Evolutionary conservation across 1,284 basidiomycete species (phyloP).

Genomic region (Tilletiaria anomala): DNA sequence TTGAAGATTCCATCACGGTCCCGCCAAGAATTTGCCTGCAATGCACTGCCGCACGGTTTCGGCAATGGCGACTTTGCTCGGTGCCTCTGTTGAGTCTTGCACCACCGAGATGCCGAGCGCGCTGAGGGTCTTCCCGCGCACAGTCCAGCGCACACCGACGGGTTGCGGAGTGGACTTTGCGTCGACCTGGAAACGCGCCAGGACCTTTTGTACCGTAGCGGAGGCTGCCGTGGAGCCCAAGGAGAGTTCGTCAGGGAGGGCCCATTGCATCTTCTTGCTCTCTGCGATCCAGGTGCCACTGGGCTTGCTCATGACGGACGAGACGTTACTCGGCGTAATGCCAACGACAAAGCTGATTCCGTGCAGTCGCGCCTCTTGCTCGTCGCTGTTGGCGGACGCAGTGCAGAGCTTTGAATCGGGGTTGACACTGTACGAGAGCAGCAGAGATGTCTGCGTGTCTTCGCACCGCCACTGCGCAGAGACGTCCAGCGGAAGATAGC

Average conservation of each 20-base stretch:
- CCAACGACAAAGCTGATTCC: slow-evolving; percentile 32
- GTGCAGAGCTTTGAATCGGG: slow-evolving; percentile 6
- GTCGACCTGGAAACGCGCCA: slow-evolving; percentile 43
- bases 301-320: slow-evolving; percentile 46
- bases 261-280: slow-evolving; percentile 41
- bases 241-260: slow-evolving; percentile 28
- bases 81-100: too few species aligned
- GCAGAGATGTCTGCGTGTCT: slow-evolving; percentile 44
- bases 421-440: slow-evolving; percentile 43
- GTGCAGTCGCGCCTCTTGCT: too few species aligned
- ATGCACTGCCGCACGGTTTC: too few species aligned
- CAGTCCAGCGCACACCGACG: slow-evolving; percentile 42
- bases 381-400: not conserved
- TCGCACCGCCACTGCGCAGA: slow-evolving; percentile 46
- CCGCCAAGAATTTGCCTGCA: too few species aligned
- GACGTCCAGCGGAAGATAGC: slow-evolving; percentile 42
- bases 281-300: slow-evolving; percentile 40
- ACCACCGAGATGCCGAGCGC: too few species aligned
- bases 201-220: slow-evolving; percentile 37
- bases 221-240: slow-evolving; percentile 2
- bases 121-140: slow-evolving; percentile 40
- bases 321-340: slow-evolving; percentile 40
- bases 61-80: too few species aligned
- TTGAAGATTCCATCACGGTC: too few species aligned
- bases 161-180: slow-evolving; percentile 33